Evolutionary conservation across 108 stramenopile genomes (phyloP).

Genomic region (Fragilaria crotonensis): DNA sequence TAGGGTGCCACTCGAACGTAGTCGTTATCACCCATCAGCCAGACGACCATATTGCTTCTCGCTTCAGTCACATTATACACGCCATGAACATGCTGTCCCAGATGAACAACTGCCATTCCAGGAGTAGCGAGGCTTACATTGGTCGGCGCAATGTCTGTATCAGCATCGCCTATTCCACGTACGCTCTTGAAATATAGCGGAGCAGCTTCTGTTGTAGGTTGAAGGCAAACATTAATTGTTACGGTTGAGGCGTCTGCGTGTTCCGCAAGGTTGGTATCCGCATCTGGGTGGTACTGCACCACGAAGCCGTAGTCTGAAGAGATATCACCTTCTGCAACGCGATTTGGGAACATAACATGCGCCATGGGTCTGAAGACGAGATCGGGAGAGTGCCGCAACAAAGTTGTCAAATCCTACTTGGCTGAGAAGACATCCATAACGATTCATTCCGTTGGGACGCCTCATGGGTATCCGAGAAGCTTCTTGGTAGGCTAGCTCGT

Average conservation of each 20-base stretch:
- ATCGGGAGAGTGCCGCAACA: conserved; percentile 23
- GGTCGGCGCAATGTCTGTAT: not conserved
- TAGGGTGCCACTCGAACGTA: conserved; percentile 36
- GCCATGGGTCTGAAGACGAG: conserved; percentile 35
- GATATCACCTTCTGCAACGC: conserved; percentile 4
- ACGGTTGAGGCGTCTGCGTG: conserved; percentile 55
- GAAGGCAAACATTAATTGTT: conserved; percentile 58
- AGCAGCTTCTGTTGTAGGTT: conserved; percentile 30
- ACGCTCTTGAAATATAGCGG: conserved; percentile 8
- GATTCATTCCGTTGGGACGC: conserved; percentile 74
- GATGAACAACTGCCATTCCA: conserved; percentile 54
- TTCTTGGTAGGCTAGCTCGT: conserved; percentile 9
- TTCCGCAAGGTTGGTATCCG: conserved; percentile 43
- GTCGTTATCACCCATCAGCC: conserved; percentile 40
- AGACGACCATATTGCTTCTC: conserved; percentile 45
- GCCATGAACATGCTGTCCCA: conserved; percentile 34
- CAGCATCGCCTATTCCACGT: conserved; percentile 19
- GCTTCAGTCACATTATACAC: conserved; percentile 32
- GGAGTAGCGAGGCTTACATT: conserved; percentile 21
- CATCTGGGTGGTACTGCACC: conserved; percentile 30
- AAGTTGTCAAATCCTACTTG: conserved; percentile 9
- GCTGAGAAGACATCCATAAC: conserved; percentile 36
- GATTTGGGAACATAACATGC: conserved; percentile 34
- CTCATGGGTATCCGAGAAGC: conserved; percentile 44
- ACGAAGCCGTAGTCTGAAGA: conserved; percentile 57